Conservation (phyloP, 768 basidiomycete genomes). For the Xanthoconium purpureum region DNA sequence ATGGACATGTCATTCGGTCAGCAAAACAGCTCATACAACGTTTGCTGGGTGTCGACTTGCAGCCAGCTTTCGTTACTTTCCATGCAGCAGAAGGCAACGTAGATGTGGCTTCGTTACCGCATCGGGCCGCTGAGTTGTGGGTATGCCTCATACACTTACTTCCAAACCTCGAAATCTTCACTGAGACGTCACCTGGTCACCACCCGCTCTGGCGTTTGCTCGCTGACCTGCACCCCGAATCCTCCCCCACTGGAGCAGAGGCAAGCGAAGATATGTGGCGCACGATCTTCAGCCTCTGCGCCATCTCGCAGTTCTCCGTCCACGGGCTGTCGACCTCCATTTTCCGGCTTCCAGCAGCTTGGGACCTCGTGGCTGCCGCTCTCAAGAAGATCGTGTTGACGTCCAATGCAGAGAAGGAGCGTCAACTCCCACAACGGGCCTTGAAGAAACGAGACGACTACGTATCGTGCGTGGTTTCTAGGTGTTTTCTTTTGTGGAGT, state of each 20-base stretch:
- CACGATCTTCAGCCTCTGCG: slow-evolving; percentile 62
- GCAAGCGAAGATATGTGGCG: slow-evolving; percentile 73
- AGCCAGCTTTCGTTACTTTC: slow-evolving; percentile 25
- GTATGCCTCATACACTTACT: slow-evolving; percentile 65
- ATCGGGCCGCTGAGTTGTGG: slow-evolving; percentile 67
- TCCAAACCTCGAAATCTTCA: slow-evolving; percentile 19
- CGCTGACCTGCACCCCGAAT: slow-evolving; percentile 31
- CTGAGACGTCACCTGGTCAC: slow-evolving; percentile 23
- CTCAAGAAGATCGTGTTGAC: slow-evolving; percentile 58
- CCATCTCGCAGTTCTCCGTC: slow-evolving; percentile 75
- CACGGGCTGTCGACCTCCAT: slow-evolving; percentile 43
- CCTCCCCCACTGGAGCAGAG: slow-evolving; percentile 35
- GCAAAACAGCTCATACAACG: slow-evolving; percentile 43
- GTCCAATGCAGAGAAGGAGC: slow-evolving; percentile 45
- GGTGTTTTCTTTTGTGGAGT: slow-evolving; percentile 70
- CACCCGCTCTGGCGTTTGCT: slow-evolving; percentile 49
- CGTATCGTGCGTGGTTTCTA: slow-evolving; percentile 59
- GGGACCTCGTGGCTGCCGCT: slow-evolving; percentile 61
- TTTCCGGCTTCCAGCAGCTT: slow-evolving; percentile 50
- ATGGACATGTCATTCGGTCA: slow-evolving; percentile 24
- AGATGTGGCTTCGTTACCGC: slow-evolving; percentile 37
- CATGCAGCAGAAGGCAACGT: slow-evolving; percentile 16
- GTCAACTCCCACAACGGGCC: slow-evolving; percentile 32
- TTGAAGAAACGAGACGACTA: slow-evolving; percentile 66
- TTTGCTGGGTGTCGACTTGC: slow-evolving; percentile 55